These are phyloP conservation scores for Acacia melanoxylon DNA, from an alignment of 306 rosid genomes.

Conservation along the genomic window DNA sequence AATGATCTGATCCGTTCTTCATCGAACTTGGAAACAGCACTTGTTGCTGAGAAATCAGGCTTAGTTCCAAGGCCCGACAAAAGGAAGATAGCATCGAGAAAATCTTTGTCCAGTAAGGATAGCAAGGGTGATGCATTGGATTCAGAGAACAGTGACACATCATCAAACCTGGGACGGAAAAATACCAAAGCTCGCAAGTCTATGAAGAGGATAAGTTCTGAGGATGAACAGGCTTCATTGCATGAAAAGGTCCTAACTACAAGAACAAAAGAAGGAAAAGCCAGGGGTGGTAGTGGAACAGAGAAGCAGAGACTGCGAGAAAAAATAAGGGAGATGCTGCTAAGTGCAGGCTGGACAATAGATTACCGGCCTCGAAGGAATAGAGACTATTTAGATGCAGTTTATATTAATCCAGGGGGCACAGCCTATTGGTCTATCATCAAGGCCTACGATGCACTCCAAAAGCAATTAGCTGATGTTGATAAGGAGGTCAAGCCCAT, in stretches of 20 bases:
- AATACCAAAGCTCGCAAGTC: constrained; percentile 42
- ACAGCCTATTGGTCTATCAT: constrained; percentile 95
- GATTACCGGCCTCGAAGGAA: constrained; percentile 94
- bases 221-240: constrained; percentile 54
- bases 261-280: constrained; percentile 61
- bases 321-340: constrained; percentile 74
- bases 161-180: constrained; percentile 50
- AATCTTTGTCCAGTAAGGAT: constrained; percentile 57
- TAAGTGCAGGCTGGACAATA: constrained; percentile 75
- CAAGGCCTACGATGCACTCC: constrained; percentile 89
- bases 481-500: constrained; percentile 47
- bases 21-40: constrained; percentile 44
- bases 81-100: constrained; percentile 43
- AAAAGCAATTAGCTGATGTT: constrained; percentile 70
- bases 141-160: constrained; percentile 61
- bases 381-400: constrained; percentile 92
- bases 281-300: constrained; percentile 82
- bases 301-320: constrained; percentile 93
- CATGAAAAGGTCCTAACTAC: constrained; percentile 49
- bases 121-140: constrained; percentile 48
- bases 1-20: constrained; percentile 45
- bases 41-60: constrained; percentile 42
- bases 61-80: constrained; percentile 52
- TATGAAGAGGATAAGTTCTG: constrained; percentile 44
- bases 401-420: constrained; percentile 78